phyloP scores from a whole-genome alignment of 2,329 filamentous ascomycete genomes.

The Aspergillus novofumigatus region DNA sequence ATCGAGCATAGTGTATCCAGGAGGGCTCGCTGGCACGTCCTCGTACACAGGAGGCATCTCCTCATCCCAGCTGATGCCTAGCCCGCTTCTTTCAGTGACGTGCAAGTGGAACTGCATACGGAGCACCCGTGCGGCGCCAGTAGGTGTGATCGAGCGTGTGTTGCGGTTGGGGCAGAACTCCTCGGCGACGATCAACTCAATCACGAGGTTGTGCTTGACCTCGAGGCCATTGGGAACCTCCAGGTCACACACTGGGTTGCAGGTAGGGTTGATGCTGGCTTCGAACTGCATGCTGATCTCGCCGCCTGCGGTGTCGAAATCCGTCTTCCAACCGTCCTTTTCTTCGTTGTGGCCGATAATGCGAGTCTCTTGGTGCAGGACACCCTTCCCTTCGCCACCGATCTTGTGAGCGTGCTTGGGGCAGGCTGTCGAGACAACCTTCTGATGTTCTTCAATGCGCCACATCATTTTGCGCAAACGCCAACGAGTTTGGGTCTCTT shows the following conservation, averaged over 20 bases:
- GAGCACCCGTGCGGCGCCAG: slow-evolving; percentile 83
- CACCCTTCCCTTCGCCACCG: slow-evolving; percentile 63
- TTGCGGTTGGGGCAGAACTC: slow-evolving; percentile 72
- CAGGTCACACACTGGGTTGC: slow-evolving; percentile 72
- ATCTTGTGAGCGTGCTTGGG: slow-evolving; percentile 66
- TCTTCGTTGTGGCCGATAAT: slow-evolving; percentile 77
- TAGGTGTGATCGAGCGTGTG: slow-evolving; percentile 73
- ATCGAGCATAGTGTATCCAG: slow-evolving; percentile 55
- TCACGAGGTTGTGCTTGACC: slow-evolving; percentile 77
- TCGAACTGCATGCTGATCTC: slow-evolving; percentile 79
- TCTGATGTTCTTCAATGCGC: slow-evolving; percentile 85
- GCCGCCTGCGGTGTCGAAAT: slow-evolving; percentile 62
- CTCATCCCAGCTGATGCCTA: slow-evolving; percentile 95
- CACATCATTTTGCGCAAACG: slow-evolving; percentile 86
- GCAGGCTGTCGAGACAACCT: slow-evolving; percentile 75
- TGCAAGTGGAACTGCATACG: slow-evolving; percentile 84
- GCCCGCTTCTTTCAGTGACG: slow-evolving; percentile 76
- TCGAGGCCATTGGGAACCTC: slow-evolving; percentile 70
- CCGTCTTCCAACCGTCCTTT: slow-evolving; percentile 85
- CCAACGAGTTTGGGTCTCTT: slow-evolving; percentile 74
- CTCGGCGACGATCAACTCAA: slow-evolving; percentile 92
- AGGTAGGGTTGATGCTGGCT: slow-evolving; percentile 56
- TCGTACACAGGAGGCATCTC: slow-evolving; percentile 92
- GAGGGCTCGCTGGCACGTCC: slow-evolving; percentile 84
- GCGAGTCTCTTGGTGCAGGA: slow-evolving; percentile 69